Evolutionary conservation across 2,329 filamentous ascomycete species (phyloP).

Genomic region (Ophiostoma sp.): DNA sequence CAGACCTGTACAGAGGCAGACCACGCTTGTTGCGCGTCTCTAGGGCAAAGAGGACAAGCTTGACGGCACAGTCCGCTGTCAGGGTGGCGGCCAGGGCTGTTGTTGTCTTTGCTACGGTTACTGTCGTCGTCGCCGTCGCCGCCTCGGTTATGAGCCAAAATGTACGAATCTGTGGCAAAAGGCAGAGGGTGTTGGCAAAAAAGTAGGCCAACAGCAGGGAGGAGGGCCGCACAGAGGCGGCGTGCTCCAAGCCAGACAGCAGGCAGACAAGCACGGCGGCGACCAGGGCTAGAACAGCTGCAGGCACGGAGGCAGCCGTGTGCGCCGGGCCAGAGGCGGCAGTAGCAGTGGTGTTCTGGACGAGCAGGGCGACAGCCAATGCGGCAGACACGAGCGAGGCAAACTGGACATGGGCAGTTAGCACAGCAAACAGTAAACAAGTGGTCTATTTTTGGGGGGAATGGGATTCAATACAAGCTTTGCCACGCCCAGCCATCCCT

Average conservation of each 20-base stretch:
- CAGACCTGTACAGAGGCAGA: slow-evolving; percentile 42
- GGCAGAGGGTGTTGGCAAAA: slow-evolving; percentile 41
- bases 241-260: slow-evolving; percentile 45
- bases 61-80: slow-evolving; percentile 39
- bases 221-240: slow-evolving; percentile 43
- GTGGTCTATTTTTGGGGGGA: no score
- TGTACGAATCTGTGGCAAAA: slow-evolving; percentile 42
- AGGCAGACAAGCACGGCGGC: slow-evolving; percentile 31
- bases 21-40: slow-evolving; percentile 42
- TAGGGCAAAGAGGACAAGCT: slow-evolving; percentile 40
- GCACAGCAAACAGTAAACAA: no score
- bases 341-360: no score
- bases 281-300: slow-evolving; percentile 24
- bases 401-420: no score
- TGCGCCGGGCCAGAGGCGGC: slow-evolving; percentile 10
- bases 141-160: slow-evolving; percentile 35
- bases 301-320: slow-evolving; percentile 23
- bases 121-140: slow-evolving; percentile 32
- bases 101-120: slow-evolving; percentile 14
- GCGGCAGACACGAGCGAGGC: no score
- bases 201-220: slow-evolving; percentile 44
- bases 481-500: no score
- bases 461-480: no score
- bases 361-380: no score
- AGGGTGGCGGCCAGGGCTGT: slow-evolving; percentile 40